Evolutionary conservation across 1,284 basidiomycete genomes (phyloP), one percentile per base, ranked within the genome.

Genomic region (Leccinum subrobustum): DNA sequence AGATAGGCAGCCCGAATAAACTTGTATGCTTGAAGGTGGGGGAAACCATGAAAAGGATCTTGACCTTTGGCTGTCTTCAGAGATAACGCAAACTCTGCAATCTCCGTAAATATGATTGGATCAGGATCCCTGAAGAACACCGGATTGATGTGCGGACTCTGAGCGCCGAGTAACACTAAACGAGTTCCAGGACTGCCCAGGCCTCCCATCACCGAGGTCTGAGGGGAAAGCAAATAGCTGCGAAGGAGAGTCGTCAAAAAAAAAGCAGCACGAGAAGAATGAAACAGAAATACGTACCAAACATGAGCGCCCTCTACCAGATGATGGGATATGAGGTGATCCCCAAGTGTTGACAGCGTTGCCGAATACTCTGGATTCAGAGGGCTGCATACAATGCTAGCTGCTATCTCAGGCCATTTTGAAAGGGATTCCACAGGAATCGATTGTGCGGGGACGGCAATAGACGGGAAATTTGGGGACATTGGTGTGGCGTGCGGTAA

Each of bases 31-130:
- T 99, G 92, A 35, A 99, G 78, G 72, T 96, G 90, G 7, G 93
- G 86, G 18, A 98, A 77, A 1, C 96, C 95, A 42, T 78, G 73
- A 74, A 93, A 96, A 1, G 87, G 69, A 60, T 98, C 96, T 68
- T 95, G 91, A 7, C 95, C 93, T 76, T 98, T 98, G 5, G 81
- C 71, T 0, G 85, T 77, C 16, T 84, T 78, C 23, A 98, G 78
- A 18, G 93, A 93, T 60, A 95, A 75, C 0, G 94, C 95, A 72
- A 94, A 99, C 76, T 99, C 97, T 8, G 90, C 79, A 47, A 98
- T 89, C 77, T 99, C 97, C 6, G 95, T 90, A 66, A 98, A 87
- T 63, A 97, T 85, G 61, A 95, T 81, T 6, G 88, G 79, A 72
- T 98, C 96, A 8, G 84, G 76, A 70, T 96, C 88, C 68, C 84